phyloP scores from a whole-genome alignment of 2,329 filamentous ascomycete species.

The Sporothrix curviconia region DNA sequence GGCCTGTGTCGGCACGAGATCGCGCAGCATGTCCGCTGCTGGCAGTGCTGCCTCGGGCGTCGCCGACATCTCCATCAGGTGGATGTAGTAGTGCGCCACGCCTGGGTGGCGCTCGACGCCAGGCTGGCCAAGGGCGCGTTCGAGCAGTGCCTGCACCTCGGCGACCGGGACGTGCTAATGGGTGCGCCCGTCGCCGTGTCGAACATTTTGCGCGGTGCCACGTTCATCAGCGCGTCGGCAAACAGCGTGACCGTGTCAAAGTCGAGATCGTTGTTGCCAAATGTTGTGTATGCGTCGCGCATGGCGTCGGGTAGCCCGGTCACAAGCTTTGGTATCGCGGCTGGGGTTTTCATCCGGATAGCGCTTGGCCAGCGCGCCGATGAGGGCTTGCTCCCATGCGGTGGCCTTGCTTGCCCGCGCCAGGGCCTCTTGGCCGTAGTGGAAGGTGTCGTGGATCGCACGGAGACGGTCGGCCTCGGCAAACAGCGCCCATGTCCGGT shows the following conservation, averaged over 20 bases:
- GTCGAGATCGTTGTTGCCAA: background rate
- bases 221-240: conserved; percentile 33
- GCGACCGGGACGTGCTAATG: conserved; percentile 38
- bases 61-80: conserved; percentile 21
- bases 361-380: background rate
- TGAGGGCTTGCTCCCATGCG: conserved; percentile 9
- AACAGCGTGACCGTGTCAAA: conserved; percentile 10
- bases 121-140: conserved; percentile 42
- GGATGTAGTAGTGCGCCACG: conserved; percentile 54
- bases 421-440: background rate
- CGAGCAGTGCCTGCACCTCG: conserved; percentile 53
- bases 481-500: conserved; percentile 71
- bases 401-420: background rate
- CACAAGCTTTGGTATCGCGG: conserved; percentile 4
- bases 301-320: conserved; percentile 5
- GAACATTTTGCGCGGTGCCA: conserved; percentile 42
- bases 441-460: background rate
- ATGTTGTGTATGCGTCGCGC: conserved; percentile 1
- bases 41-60: conserved; percentile 10
- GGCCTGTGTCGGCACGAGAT: conserved; percentile 15
- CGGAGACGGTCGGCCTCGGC: conserved; percentile 49
- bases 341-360: conserved; percentile 3
- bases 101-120: conserved; percentile 53
- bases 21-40: conserved; percentile 12
- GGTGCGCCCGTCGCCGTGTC: conserved; percentile 36